Percentiles rank a stretch among this genome's conserved stretches.
These are phyloP conservation scores for Neonectria coccinea DNA, from an alignment of 2,329 filamentous ascomycete species.

Conservation along the genomic window DNA sequence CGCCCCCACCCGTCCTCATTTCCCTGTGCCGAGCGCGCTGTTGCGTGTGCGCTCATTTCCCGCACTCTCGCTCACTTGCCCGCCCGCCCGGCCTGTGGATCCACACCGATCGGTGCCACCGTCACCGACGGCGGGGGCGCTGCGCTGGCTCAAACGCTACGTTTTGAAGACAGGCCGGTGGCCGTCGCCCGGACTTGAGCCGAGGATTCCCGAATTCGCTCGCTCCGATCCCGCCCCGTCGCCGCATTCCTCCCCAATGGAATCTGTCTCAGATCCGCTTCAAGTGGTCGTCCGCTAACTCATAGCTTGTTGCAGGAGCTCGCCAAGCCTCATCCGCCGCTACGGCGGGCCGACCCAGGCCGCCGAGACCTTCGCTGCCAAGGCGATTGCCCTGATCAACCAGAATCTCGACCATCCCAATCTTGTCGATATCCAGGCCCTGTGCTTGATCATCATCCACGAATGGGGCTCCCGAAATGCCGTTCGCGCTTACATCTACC, in stretches of 20 bases:
- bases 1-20: constrained; percentile 25
- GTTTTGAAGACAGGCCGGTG: constrained; percentile 16
- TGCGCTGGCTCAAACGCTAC: constrained; percentile 1
- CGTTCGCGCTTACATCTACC: constrained; percentile 71
- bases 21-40: constrained; percentile 15
- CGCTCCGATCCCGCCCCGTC: constrained; percentile 23
- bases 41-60: constrained; percentile 38
- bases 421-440: constrained; percentile 70
- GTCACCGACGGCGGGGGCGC: constrained; percentile 33
- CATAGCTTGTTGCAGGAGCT: constrained; percentile 57
- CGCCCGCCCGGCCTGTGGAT: constrained; percentile 40
- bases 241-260: constrained; percentile 16
- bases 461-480: constrained; percentile 73
- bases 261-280: constrained; percentile 8
- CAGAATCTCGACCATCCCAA: constrained; percentile 69
- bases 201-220: constrained; percentile 36
- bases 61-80: constrained; percentile 35
- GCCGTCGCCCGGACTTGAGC: constrained; percentile 38
- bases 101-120: constrained; percentile 43
- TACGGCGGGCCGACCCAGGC: constrained; percentile 68
- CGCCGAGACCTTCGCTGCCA: constrained; percentile 69
- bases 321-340: constrained; percentile 66
- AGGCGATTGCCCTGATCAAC: constrained; percentile 68
- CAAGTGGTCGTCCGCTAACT: constrained; percentile 30
- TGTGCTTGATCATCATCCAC: constrained; percentile 71